Percentiles rank a stretch among this genome's conserved stretches.
Conservation (phyloP, 1,284 basidiomycete species). For the Cutaneotrichosporon arboriforme region DNA sequence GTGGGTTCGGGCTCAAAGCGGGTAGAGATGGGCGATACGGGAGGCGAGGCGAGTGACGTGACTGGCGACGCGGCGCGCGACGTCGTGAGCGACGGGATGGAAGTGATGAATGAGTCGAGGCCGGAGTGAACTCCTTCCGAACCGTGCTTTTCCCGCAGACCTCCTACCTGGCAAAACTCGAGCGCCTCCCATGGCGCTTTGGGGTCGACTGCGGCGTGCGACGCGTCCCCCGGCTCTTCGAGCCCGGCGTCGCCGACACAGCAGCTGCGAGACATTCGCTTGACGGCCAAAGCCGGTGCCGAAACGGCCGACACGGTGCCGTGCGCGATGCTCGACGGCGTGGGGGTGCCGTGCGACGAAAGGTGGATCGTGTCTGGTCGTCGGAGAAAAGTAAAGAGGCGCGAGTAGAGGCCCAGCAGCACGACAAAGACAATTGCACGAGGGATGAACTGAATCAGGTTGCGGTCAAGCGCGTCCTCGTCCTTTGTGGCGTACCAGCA, state of each 20-base stretch:
- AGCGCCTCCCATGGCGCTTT: constrained; percentile 1
- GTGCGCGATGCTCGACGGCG: not conserved
- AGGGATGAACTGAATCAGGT: constrained; percentile 41
- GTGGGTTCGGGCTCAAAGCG: not conserved
- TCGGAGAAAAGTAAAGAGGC: constrained; percentile 48
- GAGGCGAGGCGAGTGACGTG: not conserved
- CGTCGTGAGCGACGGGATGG: not conserved
- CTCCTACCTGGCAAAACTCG: not conserved
- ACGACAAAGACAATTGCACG: constrained; percentile 41
- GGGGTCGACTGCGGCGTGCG: not conserved
- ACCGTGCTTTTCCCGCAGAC: not conserved
- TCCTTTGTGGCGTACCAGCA: constrained; percentile 35
- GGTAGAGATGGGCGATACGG: not conserved
- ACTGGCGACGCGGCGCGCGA: not conserved
- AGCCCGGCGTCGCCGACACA: no score
- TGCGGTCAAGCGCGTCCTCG: constrained; percentile 21
- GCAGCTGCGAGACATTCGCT: no score
- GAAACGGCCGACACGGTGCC: not conserved
- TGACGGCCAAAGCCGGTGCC: not conserved
- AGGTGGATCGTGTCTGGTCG: constrained; percentile 43
- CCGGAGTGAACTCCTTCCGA: not conserved
- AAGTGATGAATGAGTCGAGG: not conserved
- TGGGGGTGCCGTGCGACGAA: constrained; percentile 15
- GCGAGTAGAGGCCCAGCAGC: constrained; percentile 44
- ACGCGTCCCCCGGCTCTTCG: not conserved